phyloP scores from a whole-genome alignment of 345 rosid species.

The Aquilaria malaccensis region DNA sequence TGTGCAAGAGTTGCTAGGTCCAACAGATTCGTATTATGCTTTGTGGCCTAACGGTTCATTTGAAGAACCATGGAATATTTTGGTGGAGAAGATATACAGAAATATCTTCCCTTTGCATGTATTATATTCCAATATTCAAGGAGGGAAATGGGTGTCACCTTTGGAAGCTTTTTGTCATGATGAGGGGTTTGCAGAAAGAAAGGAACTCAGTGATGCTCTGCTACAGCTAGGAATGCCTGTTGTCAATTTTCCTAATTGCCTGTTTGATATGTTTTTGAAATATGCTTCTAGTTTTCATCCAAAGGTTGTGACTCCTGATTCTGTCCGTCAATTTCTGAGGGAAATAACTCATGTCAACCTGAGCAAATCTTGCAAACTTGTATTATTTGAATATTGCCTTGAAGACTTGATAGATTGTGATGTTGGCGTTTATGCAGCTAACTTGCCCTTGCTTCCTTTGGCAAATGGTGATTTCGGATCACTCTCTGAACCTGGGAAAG shows the following conservation, averaged over 20 bases:
- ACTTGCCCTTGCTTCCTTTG: slow-evolving; percentile 73
- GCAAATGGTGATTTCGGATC: slow-evolving; percentile 78
- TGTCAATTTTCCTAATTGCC: slow-evolving; percentile 58
- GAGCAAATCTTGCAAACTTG: slow-evolving; percentile 56
- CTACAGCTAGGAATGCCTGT: slow-evolving; percentile 77
- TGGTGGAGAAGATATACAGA: slow-evolving; percentile 74
- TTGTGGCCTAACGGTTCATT: slow-evolving; percentile 79
- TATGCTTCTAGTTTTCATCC: slow-evolving; percentile 48
- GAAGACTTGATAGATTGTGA: slow-evolving; percentile 83
- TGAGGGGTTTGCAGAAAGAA: slow-evolving; percentile 55
- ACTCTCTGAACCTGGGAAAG: slow-evolving; percentile 47
- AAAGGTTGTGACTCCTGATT: slow-evolving; percentile 83
- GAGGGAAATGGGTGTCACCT: slow-evolving; percentile 82
- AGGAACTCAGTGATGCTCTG: slow-evolving; percentile 71
- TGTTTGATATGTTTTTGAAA: slow-evolving; percentile 71
- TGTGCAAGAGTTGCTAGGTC: slow-evolving; percentile 56
- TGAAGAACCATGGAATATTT: slow-evolving; percentile 93
- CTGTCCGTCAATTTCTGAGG: slow-evolving; percentile 65
- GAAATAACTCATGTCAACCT: slow-evolving; percentile 40
- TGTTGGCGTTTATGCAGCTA: slow-evolving; percentile 45
- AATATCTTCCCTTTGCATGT: slow-evolving; percentile 50
- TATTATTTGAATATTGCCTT: slow-evolving; percentile 84
- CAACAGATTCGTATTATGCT: slow-evolving; percentile 58
- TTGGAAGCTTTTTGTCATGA: slow-evolving; percentile 83
- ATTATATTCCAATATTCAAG: slow-evolving; percentile 58